Evolutionary conservation across 805 yeast species (phyloP).

Genomic region (Candida golubevii): DNA sequence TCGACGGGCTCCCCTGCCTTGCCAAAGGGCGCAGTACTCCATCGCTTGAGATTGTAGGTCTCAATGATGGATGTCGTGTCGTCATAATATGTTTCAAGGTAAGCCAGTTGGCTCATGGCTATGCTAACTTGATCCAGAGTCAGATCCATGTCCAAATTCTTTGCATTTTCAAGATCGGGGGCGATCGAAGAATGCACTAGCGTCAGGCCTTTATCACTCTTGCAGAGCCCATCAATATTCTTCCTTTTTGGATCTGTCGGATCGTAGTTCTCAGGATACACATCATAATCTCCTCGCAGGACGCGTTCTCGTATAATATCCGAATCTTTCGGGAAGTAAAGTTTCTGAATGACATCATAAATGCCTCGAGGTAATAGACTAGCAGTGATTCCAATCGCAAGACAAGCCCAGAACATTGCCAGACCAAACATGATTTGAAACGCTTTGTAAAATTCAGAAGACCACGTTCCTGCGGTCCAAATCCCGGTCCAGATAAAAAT

Average conservation of each 20-base stretch:
- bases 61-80: conserved; percentile 34
- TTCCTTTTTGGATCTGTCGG: conserved; percentile 74
- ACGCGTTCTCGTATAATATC: conserved; percentile 74
- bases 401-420: conserved; percentile 62
- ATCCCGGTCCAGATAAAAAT: conserved; percentile 77
- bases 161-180: conserved; percentile 5
- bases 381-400: conserved; percentile 56
- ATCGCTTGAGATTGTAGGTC: conserved; percentile 24
- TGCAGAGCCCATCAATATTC: conserved; percentile 12
- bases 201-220: conserved; percentile 3
- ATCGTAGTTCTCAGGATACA: conserved; percentile 64
- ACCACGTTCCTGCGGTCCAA: conserved; percentile 58
- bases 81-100: conserved; percentile 31
- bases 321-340: conserved; percentile 59
- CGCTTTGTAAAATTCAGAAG: conserved; percentile 58
- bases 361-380: conserved; percentile 68
- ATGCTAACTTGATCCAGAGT: background rate
- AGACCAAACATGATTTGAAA: conserved; percentile 55
- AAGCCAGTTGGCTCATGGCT: conserved; percentile 18
- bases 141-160: conserved; percentile 1
- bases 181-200: background rate
- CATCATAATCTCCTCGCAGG: conserved; percentile 59
- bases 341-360: conserved; percentile 50
- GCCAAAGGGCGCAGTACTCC: conserved; percentile 30
- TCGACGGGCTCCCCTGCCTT: conserved; percentile 44